Evolutionary conservation across 208 protist genomes (phyloP), one percentile per base, ranked within the genome.

Genomic region (Trichomonas vaginalis): DNA sequence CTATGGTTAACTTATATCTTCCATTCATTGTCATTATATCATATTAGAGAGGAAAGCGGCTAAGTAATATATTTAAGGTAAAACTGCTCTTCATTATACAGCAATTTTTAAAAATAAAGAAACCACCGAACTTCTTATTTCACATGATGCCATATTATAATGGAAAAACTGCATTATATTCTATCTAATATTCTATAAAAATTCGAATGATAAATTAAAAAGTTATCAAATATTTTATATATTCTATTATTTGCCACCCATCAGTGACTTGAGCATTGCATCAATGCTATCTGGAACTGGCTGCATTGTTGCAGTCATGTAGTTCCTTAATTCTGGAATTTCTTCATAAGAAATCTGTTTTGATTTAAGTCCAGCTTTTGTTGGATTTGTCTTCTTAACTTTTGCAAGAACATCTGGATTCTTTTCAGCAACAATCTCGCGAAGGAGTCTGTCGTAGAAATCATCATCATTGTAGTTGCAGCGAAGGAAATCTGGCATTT

Each of bases 241-340:
- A n/a, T 92, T 70, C 56, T 70, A 70, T 70, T 70, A 70, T 12
- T 70, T 70, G 56, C 56, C 56, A 70, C 56, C 56, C 86, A 92
- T 92, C 14, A 92, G 46, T 48, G 86, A 92, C 42, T 92, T 92
- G 46, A 92, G 46, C 86, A 92, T 48, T 15, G 86, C 86, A 51
- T 92, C 86, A 51, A 51, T 45, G 46, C 45, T 40, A 92, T 48
- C 17, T 51, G 86, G 86, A 39, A 92, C 45, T 35, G 86, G 86
- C 27, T 48, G 23, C 45, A 92, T 92, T 48, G 45, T 51, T 39
- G 45, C 3, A 51, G 86, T n/a, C 86, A 92, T 92, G 15, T 48
- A 92, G 45, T 92, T 35, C 15, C 51, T 40, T 9, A 92, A 15
- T 39, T 92, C 86, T 1, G 86, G 86, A 35, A 92, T 92, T 14